Evolutionary conservation across 2,329 filamentous ascomycete species (phyloP).

Genomic region (Elsinoe perseae): DNA sequence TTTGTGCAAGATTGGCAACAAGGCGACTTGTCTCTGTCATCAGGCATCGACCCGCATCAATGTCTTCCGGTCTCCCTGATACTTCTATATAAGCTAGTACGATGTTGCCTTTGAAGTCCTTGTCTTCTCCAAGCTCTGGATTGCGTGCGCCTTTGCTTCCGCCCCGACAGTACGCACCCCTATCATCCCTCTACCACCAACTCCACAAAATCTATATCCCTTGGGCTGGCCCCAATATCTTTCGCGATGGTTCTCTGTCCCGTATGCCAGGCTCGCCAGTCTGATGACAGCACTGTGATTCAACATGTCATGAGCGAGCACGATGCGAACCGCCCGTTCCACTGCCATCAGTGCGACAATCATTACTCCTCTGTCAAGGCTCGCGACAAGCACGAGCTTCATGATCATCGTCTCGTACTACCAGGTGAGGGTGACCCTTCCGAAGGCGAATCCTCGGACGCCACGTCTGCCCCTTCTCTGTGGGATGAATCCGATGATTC

Average conservation of each 20-base stretch:
- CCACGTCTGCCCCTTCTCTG: neutral
- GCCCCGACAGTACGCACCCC: conserved; percentile 5
- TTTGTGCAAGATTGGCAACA: no score
- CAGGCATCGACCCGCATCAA: neutral
- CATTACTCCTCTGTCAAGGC: neutral
- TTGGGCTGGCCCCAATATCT: conserved; percentile 3
- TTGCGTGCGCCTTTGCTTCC: conserved; percentile 6
- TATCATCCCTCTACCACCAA: neutral
- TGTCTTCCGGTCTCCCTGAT: neutral
- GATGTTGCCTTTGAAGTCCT: neutral
- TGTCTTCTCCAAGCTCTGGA: conserved; percentile 11
- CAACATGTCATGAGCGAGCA: neutral
- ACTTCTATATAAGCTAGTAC: neutral
- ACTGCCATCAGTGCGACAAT: neutral
- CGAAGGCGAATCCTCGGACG: neutral
- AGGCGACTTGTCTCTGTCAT: neutral
- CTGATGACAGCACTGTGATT: neutral
- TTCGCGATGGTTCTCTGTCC: neutral
- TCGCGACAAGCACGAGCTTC: neutral
- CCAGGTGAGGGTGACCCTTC: neutral
- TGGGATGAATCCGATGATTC: neutral
- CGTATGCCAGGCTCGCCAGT: neutral
- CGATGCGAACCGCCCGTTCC: neutral
- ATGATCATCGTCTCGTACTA: neutral
- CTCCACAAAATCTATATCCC: neutral